Evolutionary conservation across 2,329 filamentous ascomycete species (phyloP), one percentile per base, ranked within the genome.

Genomic region (Penicillium sp.): DNA sequence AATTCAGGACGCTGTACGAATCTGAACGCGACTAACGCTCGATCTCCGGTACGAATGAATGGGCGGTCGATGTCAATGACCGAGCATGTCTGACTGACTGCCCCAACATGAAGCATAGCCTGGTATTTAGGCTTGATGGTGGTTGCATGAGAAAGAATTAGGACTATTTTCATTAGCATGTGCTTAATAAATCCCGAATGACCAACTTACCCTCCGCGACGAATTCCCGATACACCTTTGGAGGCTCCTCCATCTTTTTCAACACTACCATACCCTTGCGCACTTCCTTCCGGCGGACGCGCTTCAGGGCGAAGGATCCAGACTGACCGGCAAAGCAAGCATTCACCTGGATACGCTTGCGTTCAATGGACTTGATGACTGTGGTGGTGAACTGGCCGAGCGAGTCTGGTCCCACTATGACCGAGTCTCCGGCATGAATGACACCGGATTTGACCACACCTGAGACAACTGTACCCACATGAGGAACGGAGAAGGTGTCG

Each of bases 21-120:
- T 10, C 89, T 87, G 78, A 99, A 99, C 0, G 93, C 94, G 1
- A 99, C 94, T 0, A 88, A 88, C 2, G 94, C 94, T n/a, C 93
- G 83, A 73, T 97, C 94, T 10, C 94, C 94, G 0, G 93, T 97
- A 8, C 94, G 86, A 64, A 99, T 97, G 68, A 93, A 94, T 27
- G 90, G 89, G n/a, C 93, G 87, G 72, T 99, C 94, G 64, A 99
- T 94, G 70, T 97, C 94, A 69, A 99, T 96, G 71, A 99, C 97
- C 12, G 92, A 88, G 71, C 94, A 99, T 0, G 94, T 99, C 77
- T 99, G 94, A 41, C 89, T 91, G 43, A 99, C 90, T 0, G 94
- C 90, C 0, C 94, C 94, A 5, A 99, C 93, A 68, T 99, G 94
- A 23, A 99, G 83, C 93, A 97, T 99, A 0, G 94, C 94, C 78